Evolutionary conservation across 176 grass and related monocot genomes (phyloP).

Genomic region (Microstegium vimineum): DNA sequence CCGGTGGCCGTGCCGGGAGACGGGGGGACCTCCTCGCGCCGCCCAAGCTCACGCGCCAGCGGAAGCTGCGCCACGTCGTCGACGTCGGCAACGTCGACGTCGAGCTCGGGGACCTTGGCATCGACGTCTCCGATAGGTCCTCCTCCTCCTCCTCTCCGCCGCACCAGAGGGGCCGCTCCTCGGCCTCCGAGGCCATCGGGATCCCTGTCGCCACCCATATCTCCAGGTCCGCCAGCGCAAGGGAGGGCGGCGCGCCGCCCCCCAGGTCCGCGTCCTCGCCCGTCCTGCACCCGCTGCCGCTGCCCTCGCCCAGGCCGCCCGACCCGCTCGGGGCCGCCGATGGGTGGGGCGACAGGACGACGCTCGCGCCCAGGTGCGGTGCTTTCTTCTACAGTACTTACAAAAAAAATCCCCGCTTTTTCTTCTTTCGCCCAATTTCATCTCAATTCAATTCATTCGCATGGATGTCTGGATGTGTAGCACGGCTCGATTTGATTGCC

Average conservation of each 20-base stretch:
- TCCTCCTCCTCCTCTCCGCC: constrained; percentile 12
- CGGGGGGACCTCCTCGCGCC: not conserved
- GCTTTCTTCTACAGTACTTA: not conserved
- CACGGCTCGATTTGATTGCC: not conserved
- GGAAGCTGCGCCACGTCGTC: constrained; percentile 60
- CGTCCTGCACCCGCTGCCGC: constrained; percentile 51
- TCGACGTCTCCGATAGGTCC: constrained; percentile 1
- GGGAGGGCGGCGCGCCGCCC: constrained; percentile 37
- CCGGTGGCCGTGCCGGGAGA: not conserved
- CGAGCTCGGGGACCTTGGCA: constrained; percentile 15
- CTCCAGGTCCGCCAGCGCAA: constrained; percentile 42
- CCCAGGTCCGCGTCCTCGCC: constrained; percentile 53
- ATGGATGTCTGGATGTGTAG: not conserved
- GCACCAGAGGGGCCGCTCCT: not conserved
- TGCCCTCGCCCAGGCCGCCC: constrained; percentile 44
- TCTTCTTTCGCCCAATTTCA: not conserved
- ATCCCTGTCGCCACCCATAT: constrained; percentile 16
- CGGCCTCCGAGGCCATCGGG: constrained; percentile 19
- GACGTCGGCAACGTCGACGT: constrained; percentile 24
- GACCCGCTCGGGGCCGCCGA: not conserved
- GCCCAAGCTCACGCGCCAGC: constrained; percentile 54
- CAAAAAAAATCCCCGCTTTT: not conserved
- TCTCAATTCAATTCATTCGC: not conserved
- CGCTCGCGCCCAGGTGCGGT: constrained; percentile 21
- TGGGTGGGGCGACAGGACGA: constrained; percentile 9